Base-by-base conservation (phyloP, 768 basidiomycete species). In the Leucocoprinus birnbaumii region DNA sequence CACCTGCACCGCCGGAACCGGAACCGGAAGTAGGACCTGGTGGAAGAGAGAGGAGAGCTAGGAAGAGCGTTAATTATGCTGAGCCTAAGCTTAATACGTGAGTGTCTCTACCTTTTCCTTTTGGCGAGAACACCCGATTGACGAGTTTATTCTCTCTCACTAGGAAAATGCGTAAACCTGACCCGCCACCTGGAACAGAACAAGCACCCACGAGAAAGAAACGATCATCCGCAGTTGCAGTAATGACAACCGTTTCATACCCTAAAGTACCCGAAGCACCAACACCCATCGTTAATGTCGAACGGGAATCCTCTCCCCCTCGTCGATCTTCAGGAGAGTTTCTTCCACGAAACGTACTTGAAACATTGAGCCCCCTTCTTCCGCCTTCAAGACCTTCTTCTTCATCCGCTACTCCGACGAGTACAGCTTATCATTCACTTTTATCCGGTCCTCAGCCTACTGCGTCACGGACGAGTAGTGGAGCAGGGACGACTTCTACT, bases 101-200 rank as follows among this genome's bases (percentile, higher is more conserved):
- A 49, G 85, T n/a, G n/a, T 82, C 25, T 34, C 38, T n/a, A 38
- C 26, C 43, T 37, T 10, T 40, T 51, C 42, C 31, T 55, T 47
- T n/a, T n/a, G n/a, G n/a, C n/a, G n/a, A n/a, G n/a, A n/a, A n/a
- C n/a, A n/a, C n/a, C n/a, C n/a, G n/a, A n/a, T n/a, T n/a, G n/a
- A 27, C n/a, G 16, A 31, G 34, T 18, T 27, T 16, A 49, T 44
- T 21, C 25, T 21, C 35, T 11, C 21, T 22, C 21, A 42, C n/a
- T 63, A 91, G 89, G 44, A 93, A 93, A 82, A 92, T 93, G 91
- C 86, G 91, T 43, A 92, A 92, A 70, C 90, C 91, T 9, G 88
- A 89, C 60, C 73, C 80, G 16, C 67, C 68, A 13, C 71, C 78
- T 25, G 71, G 74, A 13, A 62, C 64, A 7, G 66, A 68, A 9